Conservation (phyloP, 805 yeast genomes). For the Candida boleticola region DNA sequence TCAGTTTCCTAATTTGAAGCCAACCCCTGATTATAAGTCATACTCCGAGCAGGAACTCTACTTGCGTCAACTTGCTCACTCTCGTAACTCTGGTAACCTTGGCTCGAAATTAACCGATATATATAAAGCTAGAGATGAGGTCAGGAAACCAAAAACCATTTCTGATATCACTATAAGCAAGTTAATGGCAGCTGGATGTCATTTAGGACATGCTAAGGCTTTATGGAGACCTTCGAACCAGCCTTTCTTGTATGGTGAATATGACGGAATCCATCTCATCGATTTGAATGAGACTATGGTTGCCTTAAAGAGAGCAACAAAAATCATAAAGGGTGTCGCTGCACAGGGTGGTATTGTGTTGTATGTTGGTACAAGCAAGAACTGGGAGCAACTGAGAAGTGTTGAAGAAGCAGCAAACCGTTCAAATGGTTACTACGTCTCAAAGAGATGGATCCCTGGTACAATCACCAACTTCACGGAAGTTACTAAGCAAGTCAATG, state of each 20-base stretch:
- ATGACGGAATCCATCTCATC: slow-evolving; percentile 83
- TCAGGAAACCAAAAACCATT: slow-evolving; percentile 55
- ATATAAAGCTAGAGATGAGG: slow-evolving; percentile 68
- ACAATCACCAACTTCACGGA: slow-evolving; percentile 82
- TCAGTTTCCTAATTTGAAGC: slow-evolving; percentile 60
- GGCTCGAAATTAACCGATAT: slow-evolving; percentile 68
- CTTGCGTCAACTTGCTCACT: slow-evolving; percentile 68
- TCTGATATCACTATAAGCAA: slow-evolving; percentile 63
- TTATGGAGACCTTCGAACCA: slow-evolving; percentile 79
- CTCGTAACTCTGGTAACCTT: slow-evolving; percentile 48
- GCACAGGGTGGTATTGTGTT: slow-evolving; percentile 81
- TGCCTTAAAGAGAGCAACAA: slow-evolving; percentile 76
- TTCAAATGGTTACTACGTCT: slow-evolving; percentile 75
- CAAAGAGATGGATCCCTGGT: slow-evolving; percentile 92
- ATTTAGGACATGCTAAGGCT: slow-evolving; percentile 85
- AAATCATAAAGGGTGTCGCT: slow-evolving; percentile 79
- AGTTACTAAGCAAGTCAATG: slow-evolving; percentile 53
- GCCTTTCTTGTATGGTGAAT: slow-evolving; percentile 83
- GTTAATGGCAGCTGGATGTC: slow-evolving; percentile 89
- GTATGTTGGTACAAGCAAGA: slow-evolving; percentile 80
- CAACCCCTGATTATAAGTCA: slow-evolving; percentile 59
- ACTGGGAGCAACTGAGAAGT: slow-evolving; percentile 61
- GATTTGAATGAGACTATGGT: slow-evolving; percentile 82
- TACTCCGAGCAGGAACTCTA: slow-evolving; percentile 77
- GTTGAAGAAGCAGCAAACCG: slow-evolving; percentile 79